A percentile compares a stretch with the other conserved stretches of the same genome.
Conservation (phyloP, 768 basidiomycete species). For the Tylopilus cervinicoccineus region DNA sequence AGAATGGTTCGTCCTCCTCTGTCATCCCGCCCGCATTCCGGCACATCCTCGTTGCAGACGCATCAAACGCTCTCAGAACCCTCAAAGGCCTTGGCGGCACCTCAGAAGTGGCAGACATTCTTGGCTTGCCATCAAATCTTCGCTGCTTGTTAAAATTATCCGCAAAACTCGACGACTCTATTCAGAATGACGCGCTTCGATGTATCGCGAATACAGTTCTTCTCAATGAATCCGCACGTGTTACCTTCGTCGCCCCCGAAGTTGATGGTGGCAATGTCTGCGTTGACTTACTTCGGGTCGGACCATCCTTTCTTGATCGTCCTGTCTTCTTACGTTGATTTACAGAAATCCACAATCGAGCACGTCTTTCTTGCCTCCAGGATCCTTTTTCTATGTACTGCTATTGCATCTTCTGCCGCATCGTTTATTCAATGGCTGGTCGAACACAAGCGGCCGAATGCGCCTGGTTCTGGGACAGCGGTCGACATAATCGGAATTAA, state of each 20-base stretch:
- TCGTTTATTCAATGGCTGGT: slow-evolving; percentile 53
- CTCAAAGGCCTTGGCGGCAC: slow-evolving; percentile 75
- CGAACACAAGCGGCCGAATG: slow-evolving; percentile 56
- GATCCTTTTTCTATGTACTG: slow-evolving; percentile 72
- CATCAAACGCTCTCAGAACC: slow-evolving; percentile 59
- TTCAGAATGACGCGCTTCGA: slow-evolving; percentile 65
- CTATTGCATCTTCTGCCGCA: slow-evolving; percentile 43
- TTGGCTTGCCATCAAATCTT: slow-evolving; percentile 54
- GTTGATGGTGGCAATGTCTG: slow-evolving; percentile 62
- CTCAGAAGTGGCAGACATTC: slow-evolving; percentile 59
- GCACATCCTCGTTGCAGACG: slow-evolving; percentile 43
- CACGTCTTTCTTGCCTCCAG: slow-evolving; percentile 72
- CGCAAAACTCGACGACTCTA: slow-evolving; percentile 49
- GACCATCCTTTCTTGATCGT: slow-evolving; percentile 11
- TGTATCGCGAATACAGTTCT: slow-evolving; percentile 79
- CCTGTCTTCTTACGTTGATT: slow-evolving; percentile 4
- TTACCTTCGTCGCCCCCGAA: slow-evolving; percentile 49
- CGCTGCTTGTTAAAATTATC: slow-evolving; percentile 51
- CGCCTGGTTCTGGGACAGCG: slow-evolving; percentile 38
- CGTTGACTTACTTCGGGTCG: slow-evolving; percentile 56
- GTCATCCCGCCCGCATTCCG: neutral
- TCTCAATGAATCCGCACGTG: slow-evolving; percentile 59
- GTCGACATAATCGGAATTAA: slow-evolving; percentile 60
- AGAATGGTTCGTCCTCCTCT: slow-evolving; percentile 47
- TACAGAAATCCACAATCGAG: slow-evolving; percentile 61